These are phyloP conservation scores for Colletotrichum brevisporum DNA, from an alignment of 2,329 filamentous ascomycete genomes.

Conservation along the genomic window DNA sequence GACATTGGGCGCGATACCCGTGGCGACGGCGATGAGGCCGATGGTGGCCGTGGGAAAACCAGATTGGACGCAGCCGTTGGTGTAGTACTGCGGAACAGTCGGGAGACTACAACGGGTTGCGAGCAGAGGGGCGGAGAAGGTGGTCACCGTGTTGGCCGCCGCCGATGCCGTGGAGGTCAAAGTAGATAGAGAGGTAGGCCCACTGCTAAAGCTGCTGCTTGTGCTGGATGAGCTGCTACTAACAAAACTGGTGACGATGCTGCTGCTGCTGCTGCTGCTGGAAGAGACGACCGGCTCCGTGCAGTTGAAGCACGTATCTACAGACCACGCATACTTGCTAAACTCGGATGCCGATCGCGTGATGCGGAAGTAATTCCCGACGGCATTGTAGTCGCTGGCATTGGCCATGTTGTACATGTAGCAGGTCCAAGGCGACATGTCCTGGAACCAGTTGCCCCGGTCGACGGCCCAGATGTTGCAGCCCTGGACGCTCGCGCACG, in stretches of 20 bases:
- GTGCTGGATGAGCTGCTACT: background rate
- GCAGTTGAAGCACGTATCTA: slow-evolving; percentile 18
- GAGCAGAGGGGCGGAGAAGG: slow-evolving; percentile 20
- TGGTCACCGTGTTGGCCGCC: slow-evolving; percentile 1
- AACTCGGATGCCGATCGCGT: background rate
- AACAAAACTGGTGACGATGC: background rate
- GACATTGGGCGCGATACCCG: slow-evolving; percentile 19
- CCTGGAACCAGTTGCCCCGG: slow-evolving; percentile 7
- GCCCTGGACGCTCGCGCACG: slow-evolving; percentile 8
- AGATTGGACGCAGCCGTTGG: slow-evolving; percentile 30
- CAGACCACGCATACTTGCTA: slow-evolving; percentile 11
- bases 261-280: slow-evolving; percentile 7
- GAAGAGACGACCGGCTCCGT: slow-evolving; percentile 7
- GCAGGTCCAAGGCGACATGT: slow-evolving; percentile 10
- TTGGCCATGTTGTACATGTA: slow-evolving; percentile 17
- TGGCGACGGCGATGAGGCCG: slow-evolving; percentile 21
- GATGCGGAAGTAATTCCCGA: slow-evolving; percentile 12
- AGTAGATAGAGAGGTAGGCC: background rate
- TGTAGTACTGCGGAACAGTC: slow-evolving; percentile 20
- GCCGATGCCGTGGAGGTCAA: background rate
- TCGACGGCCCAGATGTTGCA: slow-evolving; percentile 23
- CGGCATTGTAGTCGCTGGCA: background rate
- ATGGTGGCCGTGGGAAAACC: slow-evolving; percentile 9
- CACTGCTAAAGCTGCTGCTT: background rate
- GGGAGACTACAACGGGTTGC: slow-evolving; percentile 6